These are phyloP conservation scores for Fraxinus cuspidata DNA, from an alignment of 257 asterid species.

Conservation along the genomic window DNA sequence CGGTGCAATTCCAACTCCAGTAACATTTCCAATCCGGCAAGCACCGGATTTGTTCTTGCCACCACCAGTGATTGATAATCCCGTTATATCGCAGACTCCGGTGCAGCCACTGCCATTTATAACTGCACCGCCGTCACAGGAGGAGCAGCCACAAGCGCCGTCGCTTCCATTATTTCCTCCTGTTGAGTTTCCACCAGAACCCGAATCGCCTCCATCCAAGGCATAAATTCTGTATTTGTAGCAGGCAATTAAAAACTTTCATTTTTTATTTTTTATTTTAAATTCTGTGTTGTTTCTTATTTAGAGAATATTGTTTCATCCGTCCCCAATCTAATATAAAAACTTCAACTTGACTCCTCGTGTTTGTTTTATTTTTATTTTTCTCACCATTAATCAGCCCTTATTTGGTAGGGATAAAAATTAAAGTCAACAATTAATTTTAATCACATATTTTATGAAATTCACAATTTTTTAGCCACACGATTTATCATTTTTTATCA, in stretches of 20 bases:
- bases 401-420: too few relatives aligned
- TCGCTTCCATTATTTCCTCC: constrained; percentile 18
- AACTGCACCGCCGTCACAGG: constrained; percentile 30
- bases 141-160: constrained; percentile 25
- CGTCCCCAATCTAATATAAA: too few relatives aligned
- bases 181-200: constrained; percentile 34
- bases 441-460: too few relatives aligned
- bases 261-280: too few relatives aligned
- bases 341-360: too few relatives aligned
- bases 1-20: constrained; percentile 12
- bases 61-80: constrained; percentile 22
- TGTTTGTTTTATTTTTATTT: too few relatives aligned
- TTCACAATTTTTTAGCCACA: too few relatives aligned
- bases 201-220: constrained; percentile 38
- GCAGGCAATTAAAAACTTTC: neutral
- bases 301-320: too few relatives aligned
- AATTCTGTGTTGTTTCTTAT: too few relatives aligned
- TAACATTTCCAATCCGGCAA: constrained; percentile 23
- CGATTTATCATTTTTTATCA: too few relatives aligned
- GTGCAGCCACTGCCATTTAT: constrained; percentile 33
- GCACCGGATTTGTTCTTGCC: constrained; percentile 32
- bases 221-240: constrained; percentile 5
- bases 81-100: constrained; percentile 24
- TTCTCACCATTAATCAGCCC: too few relatives aligned
- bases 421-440: too few relatives aligned